Conservation (phyloP, 2,329 filamentous ascomycete species). For the Aquanectria penicillioides region DNA sequence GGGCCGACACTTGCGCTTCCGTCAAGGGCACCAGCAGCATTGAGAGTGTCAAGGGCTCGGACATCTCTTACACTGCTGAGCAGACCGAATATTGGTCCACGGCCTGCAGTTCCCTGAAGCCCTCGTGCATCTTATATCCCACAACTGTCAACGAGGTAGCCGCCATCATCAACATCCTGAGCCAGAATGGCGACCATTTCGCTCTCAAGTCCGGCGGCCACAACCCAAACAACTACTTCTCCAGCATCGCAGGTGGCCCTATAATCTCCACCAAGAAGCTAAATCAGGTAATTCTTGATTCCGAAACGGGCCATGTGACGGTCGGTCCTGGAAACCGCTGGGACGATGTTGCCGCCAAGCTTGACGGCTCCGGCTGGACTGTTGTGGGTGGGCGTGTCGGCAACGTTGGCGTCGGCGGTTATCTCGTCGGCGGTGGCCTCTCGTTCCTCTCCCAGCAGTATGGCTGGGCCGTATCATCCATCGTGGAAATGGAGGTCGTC, state of each 20-base stretch:
- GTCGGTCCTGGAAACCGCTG: conserved; percentile 59
- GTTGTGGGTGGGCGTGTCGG: conserved; percentile 57
- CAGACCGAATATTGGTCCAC: conserved; percentile 59
- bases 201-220: conserved; percentile 68
- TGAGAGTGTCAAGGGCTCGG: conserved; percentile 19
- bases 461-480: conserved; percentile 61
- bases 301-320: conserved; percentile 48
- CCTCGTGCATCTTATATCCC: conserved; percentile 59
- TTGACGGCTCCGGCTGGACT: conserved; percentile 54
- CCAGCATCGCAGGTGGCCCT: conserved; percentile 60
- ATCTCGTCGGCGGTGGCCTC: conserved; percentile 63
- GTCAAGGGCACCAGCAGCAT: conserved; percentile 10
- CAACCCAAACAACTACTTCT: conserved; percentile 63
- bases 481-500: conserved; percentile 62
- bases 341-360: conserved; percentile 51
- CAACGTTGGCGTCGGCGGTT: conserved; percentile 59
- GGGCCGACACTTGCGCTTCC: conserved; percentile 18
- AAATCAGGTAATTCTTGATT: conserved; percentile 52
- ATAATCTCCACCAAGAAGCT: conserved; percentile 60
- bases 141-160: conserved; percentile 61
- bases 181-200: conserved; percentile 58
- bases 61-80: conserved; percentile 48
- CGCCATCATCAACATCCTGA: conserved; percentile 60
- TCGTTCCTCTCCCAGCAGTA: conserved; percentile 62
- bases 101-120: conserved; percentile 53